These are phyloP conservation scores for Colletotrichum chlorophyti DNA, from an alignment of 2,329 filamentous ascomycete genomes.

Conservation along the genomic window DNA sequence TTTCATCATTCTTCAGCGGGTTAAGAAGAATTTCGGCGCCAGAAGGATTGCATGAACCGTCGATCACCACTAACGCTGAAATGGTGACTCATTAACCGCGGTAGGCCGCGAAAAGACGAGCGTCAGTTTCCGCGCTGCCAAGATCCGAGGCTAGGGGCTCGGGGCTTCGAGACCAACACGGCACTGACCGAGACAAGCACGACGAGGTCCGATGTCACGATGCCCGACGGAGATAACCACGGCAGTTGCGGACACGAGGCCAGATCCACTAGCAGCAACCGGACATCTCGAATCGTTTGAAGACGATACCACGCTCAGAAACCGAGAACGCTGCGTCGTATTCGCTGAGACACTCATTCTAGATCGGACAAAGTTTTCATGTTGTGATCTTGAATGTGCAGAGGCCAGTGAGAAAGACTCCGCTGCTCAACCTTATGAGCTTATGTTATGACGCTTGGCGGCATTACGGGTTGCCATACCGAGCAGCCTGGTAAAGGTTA, in stretches of 20 bases:
- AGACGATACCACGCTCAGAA: conserved; percentile 57
- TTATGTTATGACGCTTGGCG: no score
- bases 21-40: no score
- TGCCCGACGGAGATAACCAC: conserved; percentile 42
- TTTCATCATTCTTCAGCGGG: conserved; percentile 27
- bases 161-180: conserved; percentile 42
- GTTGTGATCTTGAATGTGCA: conserved; percentile 37
- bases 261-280: conserved; percentile 55
- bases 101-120: conserved; percentile 57
- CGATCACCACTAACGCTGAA: conserved; percentile 58
- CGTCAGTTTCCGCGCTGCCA: conserved; percentile 57
- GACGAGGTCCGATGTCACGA: conserved; percentile 50
- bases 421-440: conserved; percentile 40
- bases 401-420: conserved; percentile 41
- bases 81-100: conserved; percentile 54
- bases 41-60: conserved; percentile 50
- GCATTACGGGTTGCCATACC: no score
- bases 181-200: conserved; percentile 46
- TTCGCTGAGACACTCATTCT: conserved; percentile 46
- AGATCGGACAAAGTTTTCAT: conserved; percentile 10
- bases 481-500: conserved; percentile 42
- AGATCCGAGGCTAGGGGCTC: conserved; percentile 52
- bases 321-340: conserved; percentile 56
- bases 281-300: conserved; percentile 61
- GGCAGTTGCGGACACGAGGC: conserved; percentile 45